Evolutionary conservation across 2,329 filamentous ascomycete genomes (phyloP), one percentile per base, ranked within the genome.

Genomic region (Colletotrichum nymphaeae): DNA sequence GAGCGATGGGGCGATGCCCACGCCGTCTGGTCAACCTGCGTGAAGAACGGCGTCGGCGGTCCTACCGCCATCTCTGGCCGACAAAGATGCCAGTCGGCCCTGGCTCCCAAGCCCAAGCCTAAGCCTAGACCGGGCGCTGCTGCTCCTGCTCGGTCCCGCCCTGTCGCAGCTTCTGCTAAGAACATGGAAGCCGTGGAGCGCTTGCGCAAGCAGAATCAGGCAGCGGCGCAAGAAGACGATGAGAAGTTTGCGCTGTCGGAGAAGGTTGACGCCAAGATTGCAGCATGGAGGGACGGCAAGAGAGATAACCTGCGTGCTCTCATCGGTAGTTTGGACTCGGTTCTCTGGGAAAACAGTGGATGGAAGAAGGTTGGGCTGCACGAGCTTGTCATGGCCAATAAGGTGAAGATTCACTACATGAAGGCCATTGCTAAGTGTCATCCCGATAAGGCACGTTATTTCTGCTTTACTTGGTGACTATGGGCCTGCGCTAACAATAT

Each of bases 401-500:
- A 96, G 87, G 97, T 98, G 82, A 99, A 99, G 90, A 93, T 99
- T 76, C 88, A 94, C 73, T 99, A 99, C 81, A 98, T 99, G 97
- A 98, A 98, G 89, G 97, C 96, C 6, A 98, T 99, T 88, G 94
- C 93, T 12, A 98, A 98, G 88, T 97, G 97, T 77, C 97, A 99
- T 88, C 97, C 97, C 74, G 97, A 99, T 83, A 99, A 99, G 93
- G 97, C 98, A 88, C 84, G 91, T 83, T 77, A 49, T n/a, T 74
- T 22, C 2, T 19, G 5, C 8, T 11, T 1, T 8, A 3, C 14
- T 6, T 3, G 3, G 7, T 22, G 59, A 16, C 30, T 28, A 26
- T 72, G 6, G 11, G 16, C 7, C 42, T n/a, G 37, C 30, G 22
- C 70, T 75, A 32, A 75, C 0, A 1, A 2, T 6, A 2, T 2